Evolutionary conservation across 2,329 filamentous ascomycete genomes (phyloP), one percentile per base, ranked within the genome.

Genomic region (Fusarium burgessii): DNA sequence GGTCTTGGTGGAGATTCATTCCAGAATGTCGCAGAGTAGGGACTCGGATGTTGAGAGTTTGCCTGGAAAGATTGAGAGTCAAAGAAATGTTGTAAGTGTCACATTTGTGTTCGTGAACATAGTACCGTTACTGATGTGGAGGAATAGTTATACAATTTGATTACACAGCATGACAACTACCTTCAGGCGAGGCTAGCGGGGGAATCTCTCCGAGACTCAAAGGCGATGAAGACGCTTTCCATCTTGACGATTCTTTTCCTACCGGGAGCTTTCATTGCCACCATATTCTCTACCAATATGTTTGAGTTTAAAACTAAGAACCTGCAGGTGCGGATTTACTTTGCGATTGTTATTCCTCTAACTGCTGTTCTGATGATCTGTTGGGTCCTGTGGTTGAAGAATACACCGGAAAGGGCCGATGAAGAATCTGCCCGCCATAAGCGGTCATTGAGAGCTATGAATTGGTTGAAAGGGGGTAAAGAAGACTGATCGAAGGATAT

Each of bases 381-480:
- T 5, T 55, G 51, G 51, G n/a, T 25, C 7, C 27, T 55, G 1
- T 55, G 51, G 38, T 14, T 14, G 10, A 56, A 27, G 10, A 56
- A 46, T 2, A 56, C 52, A 3, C 52, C 52, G 3, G 15, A 56
- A 1, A 27, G 40, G 0, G 10, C 3, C 0, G 51, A 15, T 25
- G 38, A 25, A 32, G 50, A 54, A 15, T 20, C 36, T 0, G 35
- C 3, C 3, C 18, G 17, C 3, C 9, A 12, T 5, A 2, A 6
- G 4, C 7, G 9, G 1, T 25, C 25, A 27, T 12, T 3, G 5
- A 2, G 2, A 9, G 14, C 13, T 17, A 17, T 27, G 4, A 36
- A 32, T 35, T 27, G 35, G 12, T 9, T 12, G 0, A 55, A 55
- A 3, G 6, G 2, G 2, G 9, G 14, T 0, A 35, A 33, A 12